Evolutionary conservation across 768 basidiomycete genomes (phyloP).

Genomic region (Suillus paluster): DNA sequence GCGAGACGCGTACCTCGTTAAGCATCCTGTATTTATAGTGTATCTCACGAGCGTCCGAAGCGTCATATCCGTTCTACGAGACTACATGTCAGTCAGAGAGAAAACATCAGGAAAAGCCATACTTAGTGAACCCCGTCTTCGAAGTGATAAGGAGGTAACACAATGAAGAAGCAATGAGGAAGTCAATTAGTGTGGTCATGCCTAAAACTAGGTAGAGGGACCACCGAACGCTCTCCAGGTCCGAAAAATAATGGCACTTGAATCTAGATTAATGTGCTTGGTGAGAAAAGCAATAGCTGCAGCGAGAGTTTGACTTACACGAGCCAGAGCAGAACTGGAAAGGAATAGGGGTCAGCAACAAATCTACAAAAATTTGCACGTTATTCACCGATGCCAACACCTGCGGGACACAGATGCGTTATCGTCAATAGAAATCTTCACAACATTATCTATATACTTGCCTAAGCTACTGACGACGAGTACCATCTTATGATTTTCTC

Average conservation of each 20-base stretch:
- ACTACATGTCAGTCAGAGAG: background rate
- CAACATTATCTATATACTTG: background rate
- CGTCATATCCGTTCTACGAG: background rate
- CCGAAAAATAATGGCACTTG: background rate
- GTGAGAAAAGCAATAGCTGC: background rate
- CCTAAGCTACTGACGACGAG: background rate
- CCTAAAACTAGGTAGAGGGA: slow-evolving; percentile 15
- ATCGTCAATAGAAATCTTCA: background rate
- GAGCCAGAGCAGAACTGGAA: background rate
- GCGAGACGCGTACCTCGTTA: background rate
- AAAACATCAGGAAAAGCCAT: background rate
- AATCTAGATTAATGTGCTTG: background rate
- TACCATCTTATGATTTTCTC: background rate
- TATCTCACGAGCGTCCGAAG: background rate
- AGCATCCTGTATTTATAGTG: background rate
- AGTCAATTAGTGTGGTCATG: slow-evolving; percentile 41
- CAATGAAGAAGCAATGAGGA: slow-evolving; percentile 3
- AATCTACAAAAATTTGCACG: background rate
- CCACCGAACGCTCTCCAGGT: background rate
- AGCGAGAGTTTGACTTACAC: background rate
- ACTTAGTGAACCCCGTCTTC: background rate
- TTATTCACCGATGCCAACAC: background rate
- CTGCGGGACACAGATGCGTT: background rate
- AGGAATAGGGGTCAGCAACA: background rate
- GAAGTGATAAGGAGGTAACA: background rate